Base-by-base conservation (phyloP, 148 eudicot species). In the Rhododendron henanense region DNA sequence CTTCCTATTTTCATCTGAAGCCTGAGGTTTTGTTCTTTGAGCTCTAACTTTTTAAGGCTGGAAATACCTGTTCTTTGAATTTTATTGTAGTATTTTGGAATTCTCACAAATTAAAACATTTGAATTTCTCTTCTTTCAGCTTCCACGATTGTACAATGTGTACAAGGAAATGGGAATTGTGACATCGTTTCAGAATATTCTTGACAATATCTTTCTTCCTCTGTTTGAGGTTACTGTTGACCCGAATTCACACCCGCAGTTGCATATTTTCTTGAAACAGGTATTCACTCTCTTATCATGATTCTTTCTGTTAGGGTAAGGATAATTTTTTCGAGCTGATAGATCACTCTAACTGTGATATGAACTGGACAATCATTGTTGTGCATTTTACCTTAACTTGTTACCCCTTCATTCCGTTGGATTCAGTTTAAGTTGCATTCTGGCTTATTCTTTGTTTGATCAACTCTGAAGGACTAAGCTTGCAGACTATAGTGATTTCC, bases 161-260 rank as follows among this genome's bases (percentile, higher is more conserved):
- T 97, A 97, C 96, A 95, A 97, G 94, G 96, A 94, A 83, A 94
- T 97, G 98, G 99, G 99, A 33, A 97, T 95, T 81, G 98, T 93
- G 55, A 94, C 98, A 82, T 95, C 98, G 83, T 97, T 97, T 80
- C 99, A 97, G 86, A 97, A 93, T 90, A 91, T 97, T 89, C 99
- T 97, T 61, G 99, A 97, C 90, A 97, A 97, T 90, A 94, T 97
- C 81, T 97, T 97, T 90, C 93, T 97, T 86, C 99, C 99, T 83
- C 88, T 97, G 89, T 97, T 97, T 63, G 99, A 97, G 92, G 99
- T 95, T 47, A 97, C 99, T 84, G 96, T 97, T 79, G 93, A 95
- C 90, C 99, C 99, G 35, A 93, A 90, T 86, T 97, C 99, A 80
- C 99, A 97, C 90, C 99, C 99, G 39, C 99, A 97, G 87, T 88